These are phyloP conservation scores for Penicillium olsonii DNA, from an alignment of 2,329 filamentous ascomycete genomes.

Conservation along the genomic window DNA sequence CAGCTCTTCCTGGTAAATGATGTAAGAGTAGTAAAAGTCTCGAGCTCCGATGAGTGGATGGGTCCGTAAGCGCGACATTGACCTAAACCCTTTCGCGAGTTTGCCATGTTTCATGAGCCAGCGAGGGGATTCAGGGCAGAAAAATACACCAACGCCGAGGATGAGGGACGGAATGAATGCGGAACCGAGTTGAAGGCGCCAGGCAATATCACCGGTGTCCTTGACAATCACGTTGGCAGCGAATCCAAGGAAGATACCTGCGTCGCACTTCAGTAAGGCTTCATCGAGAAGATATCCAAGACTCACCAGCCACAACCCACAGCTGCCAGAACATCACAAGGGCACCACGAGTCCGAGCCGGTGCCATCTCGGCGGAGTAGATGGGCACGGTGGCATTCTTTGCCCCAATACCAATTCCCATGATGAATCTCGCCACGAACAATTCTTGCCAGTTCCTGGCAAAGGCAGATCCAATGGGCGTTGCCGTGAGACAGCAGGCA, in stretches of 20 bases:
- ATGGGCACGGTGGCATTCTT: conserved; percentile 57
- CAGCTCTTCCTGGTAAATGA: conserved; percentile 50
- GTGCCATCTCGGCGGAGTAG: conserved; percentile 57
- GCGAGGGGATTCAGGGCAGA: conserved; percentile 31
- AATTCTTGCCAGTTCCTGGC: conserved; percentile 60
- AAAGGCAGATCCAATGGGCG: conserved; percentile 66
- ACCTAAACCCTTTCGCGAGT: conserved; percentile 15
- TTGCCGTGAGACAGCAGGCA: conserved; percentile 63
- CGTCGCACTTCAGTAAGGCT: background rate
- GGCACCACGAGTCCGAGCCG: conserved; percentile 55
- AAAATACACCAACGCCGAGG: conserved; percentile 37
- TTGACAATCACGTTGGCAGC: conserved; percentile 65
- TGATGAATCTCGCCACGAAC: conserved; percentile 55
- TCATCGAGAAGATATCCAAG: background rate
- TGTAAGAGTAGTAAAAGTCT: conserved; percentile 62
- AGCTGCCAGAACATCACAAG: conserved; percentile 57
- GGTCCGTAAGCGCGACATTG: conserved; percentile 21
- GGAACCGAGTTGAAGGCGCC: conserved; percentile 64
- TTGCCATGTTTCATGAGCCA: conserved; percentile 28
- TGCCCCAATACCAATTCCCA: conserved; percentile 63
- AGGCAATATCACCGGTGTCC: conserved; percentile 57
- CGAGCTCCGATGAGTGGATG: conserved; percentile 51
- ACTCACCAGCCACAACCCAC: conserved; percentile 31
- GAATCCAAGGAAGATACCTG: conserved; percentile 65
- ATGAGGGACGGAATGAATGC: conserved; percentile 66